These are phyloP conservation scores for Teratosphaeria pseudoeucalypti DNA, from an alignment of 2,329 filamentous ascomycete genomes.

Conservation along the genomic window DNA sequence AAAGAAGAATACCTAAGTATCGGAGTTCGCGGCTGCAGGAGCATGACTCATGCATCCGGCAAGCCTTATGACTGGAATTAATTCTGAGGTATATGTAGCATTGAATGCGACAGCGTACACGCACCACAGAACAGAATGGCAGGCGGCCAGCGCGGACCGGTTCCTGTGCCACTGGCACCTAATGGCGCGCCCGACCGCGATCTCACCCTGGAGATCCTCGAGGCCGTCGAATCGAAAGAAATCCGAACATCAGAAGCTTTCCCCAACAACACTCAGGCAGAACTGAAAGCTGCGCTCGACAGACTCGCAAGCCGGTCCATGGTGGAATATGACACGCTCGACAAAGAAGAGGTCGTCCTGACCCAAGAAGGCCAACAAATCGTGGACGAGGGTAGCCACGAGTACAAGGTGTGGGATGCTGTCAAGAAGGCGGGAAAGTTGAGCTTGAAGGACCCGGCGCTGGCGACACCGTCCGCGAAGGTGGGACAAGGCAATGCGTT, in stretches of 20 bases:
- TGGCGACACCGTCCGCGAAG: constrained; percentile 67
- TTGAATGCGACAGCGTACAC: background rate
- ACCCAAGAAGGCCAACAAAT: constrained; percentile 77
- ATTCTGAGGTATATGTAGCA: background rate
- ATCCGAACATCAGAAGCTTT: constrained; percentile 23
- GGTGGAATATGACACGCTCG: constrained; percentile 74
- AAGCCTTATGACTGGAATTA: background rate
- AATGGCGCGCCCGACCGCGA: constrained; percentile 28
- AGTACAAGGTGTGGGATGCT: constrained; percentile 41
- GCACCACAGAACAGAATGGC: background rate
- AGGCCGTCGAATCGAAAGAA: constrained; percentile 41
- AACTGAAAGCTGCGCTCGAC: constrained; percentile 79
- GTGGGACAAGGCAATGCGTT: constrained; percentile 93
- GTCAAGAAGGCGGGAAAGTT: constrained; percentile 36
- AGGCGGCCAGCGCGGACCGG: constrained; percentile 30
- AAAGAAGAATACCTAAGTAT: no score
- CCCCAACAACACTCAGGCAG: constrained; percentile 27
- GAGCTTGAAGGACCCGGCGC: constrained; percentile 39
- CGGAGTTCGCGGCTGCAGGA: background rate
- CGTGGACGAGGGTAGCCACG: constrained; percentile 38
- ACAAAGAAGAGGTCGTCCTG: constrained; percentile 65
- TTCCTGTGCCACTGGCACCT: constrained; percentile 30
- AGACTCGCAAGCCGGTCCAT: constrained; percentile 74
- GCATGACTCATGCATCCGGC: background rate
- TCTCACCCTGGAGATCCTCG: constrained; percentile 71